These are phyloP conservation scores for Hippophae rhamnoides DNA, from an alignment of 306 rosid genomes.

Conservation along the genomic window DNA sequence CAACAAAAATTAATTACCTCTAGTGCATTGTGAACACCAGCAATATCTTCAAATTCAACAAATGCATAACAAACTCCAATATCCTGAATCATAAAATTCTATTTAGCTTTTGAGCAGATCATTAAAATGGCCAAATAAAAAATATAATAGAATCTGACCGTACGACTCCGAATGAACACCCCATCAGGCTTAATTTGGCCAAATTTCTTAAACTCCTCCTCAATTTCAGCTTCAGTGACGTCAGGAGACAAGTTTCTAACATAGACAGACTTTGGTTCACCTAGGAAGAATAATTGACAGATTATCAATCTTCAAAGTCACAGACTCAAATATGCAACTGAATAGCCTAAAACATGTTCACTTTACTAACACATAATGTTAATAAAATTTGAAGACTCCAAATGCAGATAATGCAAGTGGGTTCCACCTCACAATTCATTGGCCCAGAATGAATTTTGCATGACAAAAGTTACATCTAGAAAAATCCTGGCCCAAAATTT, in stretches of 20 bases:
- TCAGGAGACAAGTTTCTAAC: conserved; percentile 79
- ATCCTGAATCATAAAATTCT: conserved; percentile 51
- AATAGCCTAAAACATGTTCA: no score
- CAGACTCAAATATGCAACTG: no score
- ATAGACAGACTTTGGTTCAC: conserved; percentile 82
- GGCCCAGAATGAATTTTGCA: no score
- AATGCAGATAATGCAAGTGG: no score
- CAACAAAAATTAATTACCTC: conserved; percentile 41
- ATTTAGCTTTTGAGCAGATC: conserved; percentile 15
- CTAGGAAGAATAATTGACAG: conserved; percentile 33
- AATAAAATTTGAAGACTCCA: no score
- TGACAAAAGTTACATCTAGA: no score
- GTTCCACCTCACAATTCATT: no score
- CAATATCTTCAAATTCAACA: conserved; percentile 86
- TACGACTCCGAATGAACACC: conserved; percentile 68
- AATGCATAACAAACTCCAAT: conserved; percentile 92
- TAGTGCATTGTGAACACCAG: conserved; percentile 74
- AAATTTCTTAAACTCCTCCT: conserved; percentile 63
- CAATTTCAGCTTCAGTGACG: conserved; percentile 72
- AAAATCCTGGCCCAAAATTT: no score
- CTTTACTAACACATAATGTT: no score
- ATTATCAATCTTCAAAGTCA: conserved; percentile 3
- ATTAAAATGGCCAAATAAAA: neutral
- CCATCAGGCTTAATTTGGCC: conserved; percentile 82
- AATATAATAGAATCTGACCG: conserved; percentile 35